Conservation (phyloP, 208 protist genomes). For the Leishmania martiniquensis region DNA sequence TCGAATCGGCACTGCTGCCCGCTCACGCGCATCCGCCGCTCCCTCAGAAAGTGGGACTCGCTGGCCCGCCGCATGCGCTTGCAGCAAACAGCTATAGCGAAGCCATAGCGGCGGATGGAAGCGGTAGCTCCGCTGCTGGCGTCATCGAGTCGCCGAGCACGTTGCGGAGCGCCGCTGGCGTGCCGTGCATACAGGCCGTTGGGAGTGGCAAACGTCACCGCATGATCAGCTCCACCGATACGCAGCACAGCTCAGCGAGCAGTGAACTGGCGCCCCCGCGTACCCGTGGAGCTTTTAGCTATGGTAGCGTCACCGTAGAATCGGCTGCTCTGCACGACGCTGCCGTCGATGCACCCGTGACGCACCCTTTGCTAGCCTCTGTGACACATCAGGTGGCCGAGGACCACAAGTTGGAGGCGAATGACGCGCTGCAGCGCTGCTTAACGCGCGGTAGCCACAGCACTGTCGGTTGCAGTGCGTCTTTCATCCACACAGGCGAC, state of each 20-base stretch:
- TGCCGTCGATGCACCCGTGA: background rate
- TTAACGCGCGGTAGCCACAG: background rate
- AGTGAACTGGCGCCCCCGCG: constrained; percentile 19
- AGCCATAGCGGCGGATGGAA: background rate
- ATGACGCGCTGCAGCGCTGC: background rate
- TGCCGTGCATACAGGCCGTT: background rate
- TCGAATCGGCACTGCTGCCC: background rate
- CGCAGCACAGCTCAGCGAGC: constrained; percentile 31
- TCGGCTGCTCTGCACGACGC: background rate
- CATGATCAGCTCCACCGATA: constrained; percentile 25
- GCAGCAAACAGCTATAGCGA: background rate
- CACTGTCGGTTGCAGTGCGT: constrained; percentile 3
- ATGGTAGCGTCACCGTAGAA: background rate
- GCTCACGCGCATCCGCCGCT: background rate
- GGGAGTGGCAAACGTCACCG: constrained; percentile 22
- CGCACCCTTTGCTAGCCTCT: background rate
- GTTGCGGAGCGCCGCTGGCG: background rate
- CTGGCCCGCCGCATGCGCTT: background rate
- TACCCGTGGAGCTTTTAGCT: constrained; percentile 7
- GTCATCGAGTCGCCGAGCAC: background rate
- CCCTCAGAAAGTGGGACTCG: background rate
- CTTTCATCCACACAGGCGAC: background rate
- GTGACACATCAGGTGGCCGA: background rate
- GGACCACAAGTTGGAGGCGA: background rate
- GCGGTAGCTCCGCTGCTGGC: background rate